Conservation (phyloP, 768 basidiomycete species). For the Trichaptum fuscoviolaceum region DNA sequence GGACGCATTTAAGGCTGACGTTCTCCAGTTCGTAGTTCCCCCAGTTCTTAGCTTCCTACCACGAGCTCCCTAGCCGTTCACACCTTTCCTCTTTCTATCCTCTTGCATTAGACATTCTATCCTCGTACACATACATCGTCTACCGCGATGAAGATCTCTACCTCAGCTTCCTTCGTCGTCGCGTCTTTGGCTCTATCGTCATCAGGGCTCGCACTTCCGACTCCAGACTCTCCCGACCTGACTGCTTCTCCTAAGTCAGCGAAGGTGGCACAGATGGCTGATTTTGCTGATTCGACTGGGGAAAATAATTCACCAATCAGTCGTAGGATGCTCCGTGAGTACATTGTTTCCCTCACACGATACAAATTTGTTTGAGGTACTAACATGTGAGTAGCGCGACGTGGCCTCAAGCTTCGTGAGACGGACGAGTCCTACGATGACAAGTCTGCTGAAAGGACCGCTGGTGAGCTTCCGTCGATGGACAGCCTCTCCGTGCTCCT, state of each 20-base stretch:
- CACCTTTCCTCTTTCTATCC: neutral
- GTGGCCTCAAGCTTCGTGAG: neutral
- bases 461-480: neutral
- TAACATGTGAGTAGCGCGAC: neutral
- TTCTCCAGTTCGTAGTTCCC: neutral
- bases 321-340: conserved; percentile 2
- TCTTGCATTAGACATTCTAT: neutral
- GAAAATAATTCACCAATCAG: neutral
- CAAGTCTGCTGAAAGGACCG: neutral
- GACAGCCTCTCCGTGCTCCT: neutral
- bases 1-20: neutral
- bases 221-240: conserved; percentile 1
- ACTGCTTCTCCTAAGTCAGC: neutral
- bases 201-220: neutral
- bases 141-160: neutral
- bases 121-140: neutral
- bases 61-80: neutral
- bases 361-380: neutral
- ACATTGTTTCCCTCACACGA: neutral
- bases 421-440: neutral
- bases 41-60: neutral
- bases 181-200: conserved; percentile 1
- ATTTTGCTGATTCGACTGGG: neutral
- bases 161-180: conserved; percentile 4
- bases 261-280: neutral